Percentiles rank a stretch among this genome's conserved stretches.
These are phyloP conservation scores for Ogataea angusta DNA, from an alignment of 805 yeast genomes.

Conservation along the genomic window DNA sequence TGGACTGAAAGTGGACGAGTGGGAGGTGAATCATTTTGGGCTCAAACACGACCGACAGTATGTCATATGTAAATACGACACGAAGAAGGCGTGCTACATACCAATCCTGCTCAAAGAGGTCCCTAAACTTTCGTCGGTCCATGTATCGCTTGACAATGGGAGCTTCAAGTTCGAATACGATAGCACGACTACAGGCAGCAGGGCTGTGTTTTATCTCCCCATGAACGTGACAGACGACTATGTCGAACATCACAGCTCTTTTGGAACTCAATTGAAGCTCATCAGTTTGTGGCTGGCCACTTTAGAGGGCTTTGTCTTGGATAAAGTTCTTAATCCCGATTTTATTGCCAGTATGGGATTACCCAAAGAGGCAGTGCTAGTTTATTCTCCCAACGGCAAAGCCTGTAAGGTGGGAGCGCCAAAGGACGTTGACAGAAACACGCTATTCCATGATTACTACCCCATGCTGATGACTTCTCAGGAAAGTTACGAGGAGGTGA, in stretches of 20 bases:
- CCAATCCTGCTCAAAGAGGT: conserved; percentile 18
- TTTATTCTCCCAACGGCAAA: conserved; percentile 28
- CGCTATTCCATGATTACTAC: conserved; percentile 32
- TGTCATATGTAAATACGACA: conserved; percentile 19
- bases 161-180: conserved; percentile 24
- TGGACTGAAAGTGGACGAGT: conserved; percentile 25
- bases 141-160: conserved; percentile 13
- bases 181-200: background rate
- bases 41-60: conserved; percentile 30
- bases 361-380: conserved; percentile 19
- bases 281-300: conserved; percentile 22
- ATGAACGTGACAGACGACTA: conserved; percentile 18
- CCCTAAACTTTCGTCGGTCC: conserved; percentile 15
- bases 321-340: conserved; percentile 17
- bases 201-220: conserved; percentile 18
- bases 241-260: conserved; percentile 15
- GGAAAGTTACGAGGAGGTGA: conserved; percentile 20
- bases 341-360: conserved; percentile 20
- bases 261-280: conserved; percentile 4
- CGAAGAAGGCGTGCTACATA: conserved; percentile 12
- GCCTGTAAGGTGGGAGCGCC: conserved; percentile 27
- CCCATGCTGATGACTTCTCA: conserved; percentile 28
- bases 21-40: conserved; percentile 29
- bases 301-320: conserved; percentile 23
- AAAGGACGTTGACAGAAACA: conserved; percentile 15